Base-by-base conservation (phyloP, 345 rosid genomes). In the Cochlearia excelsa region DNA sequence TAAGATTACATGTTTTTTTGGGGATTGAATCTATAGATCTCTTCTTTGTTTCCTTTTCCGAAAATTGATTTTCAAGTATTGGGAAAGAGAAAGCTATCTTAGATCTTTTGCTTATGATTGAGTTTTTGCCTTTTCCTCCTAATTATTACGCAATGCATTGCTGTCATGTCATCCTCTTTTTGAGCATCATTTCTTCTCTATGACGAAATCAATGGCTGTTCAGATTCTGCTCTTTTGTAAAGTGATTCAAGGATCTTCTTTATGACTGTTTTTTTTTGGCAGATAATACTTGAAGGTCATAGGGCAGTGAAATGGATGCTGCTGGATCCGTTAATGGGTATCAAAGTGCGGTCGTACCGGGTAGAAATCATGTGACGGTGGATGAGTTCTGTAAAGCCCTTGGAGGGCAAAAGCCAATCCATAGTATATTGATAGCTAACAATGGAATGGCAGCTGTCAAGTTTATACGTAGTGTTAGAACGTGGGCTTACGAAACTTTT, bases 401-500 rank as follows among this genome's bases (percentile, higher is more conserved):
- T 46, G 86, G 90, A 54, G 99, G 99, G 67, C 71, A 85, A 46
- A 84, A 54, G 73, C 92, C 96, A 50, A 80, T 94, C 29, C 97
- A 85, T 54, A 94, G 97, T 74, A 85, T 94, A 74, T 76, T 94
- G 74, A 84, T 94, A 5, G 84, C 99, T 8, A 94, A 94, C 78
- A 94, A 94, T 79, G 99, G 97, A 74, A 94, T 94, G 99, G 99
- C 99, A 7, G 97, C 99, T 69, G 99, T 94, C 60, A 94, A 94
- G 79, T 94, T 94, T 65, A 94, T 94, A 9, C 90, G 99, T 9
- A 90, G 99, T 61, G 58, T 90, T 68, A 80, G 99, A 68, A 82
- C 95, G 30, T 94, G 99, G 99, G 96, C 99, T 53, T 94, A 90
- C 54, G 99, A 90, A 77, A 94, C 97, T 26, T 94, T 90, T 68